A percentile compares a stretch with the other conserved stretches of the same genome.
These are phyloP conservation scores for Massariosphaeria phaeospora DNA, from an alignment of 495 filamentous ascomycete genomes.

Conservation along the genomic window DNA sequence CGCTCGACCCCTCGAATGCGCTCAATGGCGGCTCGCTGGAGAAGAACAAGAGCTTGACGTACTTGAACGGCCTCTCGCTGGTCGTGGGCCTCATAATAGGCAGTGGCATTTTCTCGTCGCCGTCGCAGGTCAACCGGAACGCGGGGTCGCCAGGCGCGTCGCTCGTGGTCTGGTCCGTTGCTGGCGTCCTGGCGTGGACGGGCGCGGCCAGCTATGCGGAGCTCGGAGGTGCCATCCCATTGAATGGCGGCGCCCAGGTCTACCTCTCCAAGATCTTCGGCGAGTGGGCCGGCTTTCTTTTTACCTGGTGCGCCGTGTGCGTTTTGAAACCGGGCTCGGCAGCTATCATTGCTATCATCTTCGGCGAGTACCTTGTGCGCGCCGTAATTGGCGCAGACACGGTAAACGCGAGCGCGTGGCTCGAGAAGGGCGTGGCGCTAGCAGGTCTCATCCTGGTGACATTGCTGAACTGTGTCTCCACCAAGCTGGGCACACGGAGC, in stretches of 20 bases:
- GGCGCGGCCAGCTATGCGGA: slow-evolving; percentile 95
- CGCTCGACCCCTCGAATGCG: slow-evolving; percentile 46
- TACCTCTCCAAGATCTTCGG: slow-evolving; percentile 96
- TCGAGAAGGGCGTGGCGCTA: slow-evolving; percentile 84
- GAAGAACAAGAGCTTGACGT: slow-evolving; percentile 92
- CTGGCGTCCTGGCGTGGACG: slow-evolving; percentile 90
- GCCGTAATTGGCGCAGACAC: slow-evolving; percentile 77
- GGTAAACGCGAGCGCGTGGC: slow-evolving; percentile 70
- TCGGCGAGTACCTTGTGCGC: slow-evolving; percentile 91
- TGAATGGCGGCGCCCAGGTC: slow-evolving; percentile 90
- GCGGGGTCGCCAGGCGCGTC: slow-evolving; percentile 89
- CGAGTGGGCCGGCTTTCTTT: slow-evolving; percentile 84
- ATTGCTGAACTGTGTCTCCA: slow-evolving; percentile 82
- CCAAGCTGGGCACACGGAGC: slow-evolving; percentile 74
- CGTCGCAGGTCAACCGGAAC: slow-evolving; percentile 87
- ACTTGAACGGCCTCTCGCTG: slow-evolving; percentile 84
- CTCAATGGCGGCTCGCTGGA: slow-evolving; percentile 63
- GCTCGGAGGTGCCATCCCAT: slow-evolving; percentile 87
- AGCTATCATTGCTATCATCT: slow-evolving; percentile 95
- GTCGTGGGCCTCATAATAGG: slow-evolving; percentile 93
- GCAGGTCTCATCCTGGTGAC: slow-evolving; percentile 71
- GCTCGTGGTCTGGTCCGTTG: slow-evolving; percentile 83
- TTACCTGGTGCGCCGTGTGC: slow-evolving; percentile 91
- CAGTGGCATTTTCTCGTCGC: slow-evolving; percentile 94
- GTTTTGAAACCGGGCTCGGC: slow-evolving; percentile 90